These are phyloP conservation scores for Umbellularia californica DNA, from an alignment of 164 flowering plant genomes.

Conservation along the genomic window DNA sequence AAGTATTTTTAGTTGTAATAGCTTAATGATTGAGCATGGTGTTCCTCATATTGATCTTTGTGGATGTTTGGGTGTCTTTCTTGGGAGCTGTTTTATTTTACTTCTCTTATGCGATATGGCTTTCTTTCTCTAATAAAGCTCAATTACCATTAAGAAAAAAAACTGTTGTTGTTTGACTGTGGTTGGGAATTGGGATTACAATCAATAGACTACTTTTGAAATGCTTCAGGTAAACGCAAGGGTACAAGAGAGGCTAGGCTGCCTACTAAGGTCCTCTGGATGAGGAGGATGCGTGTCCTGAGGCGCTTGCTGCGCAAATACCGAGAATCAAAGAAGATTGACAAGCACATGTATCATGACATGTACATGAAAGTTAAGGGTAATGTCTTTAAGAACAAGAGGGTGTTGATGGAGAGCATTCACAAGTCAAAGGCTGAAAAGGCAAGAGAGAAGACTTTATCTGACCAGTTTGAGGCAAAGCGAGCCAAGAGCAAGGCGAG, in stretches of 20 bases:
- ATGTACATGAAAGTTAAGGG: conserved; percentile 38
- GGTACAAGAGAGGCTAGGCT: conserved; percentile 39
- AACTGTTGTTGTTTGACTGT: too few species aligned
- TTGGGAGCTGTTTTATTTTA: too few species aligned
- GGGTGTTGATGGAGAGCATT: conserved; percentile 34
- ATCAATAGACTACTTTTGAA: neutral
- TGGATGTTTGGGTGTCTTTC: too few species aligned
- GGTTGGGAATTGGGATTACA: neutral
- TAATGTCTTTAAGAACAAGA: conserved; percentile 36
- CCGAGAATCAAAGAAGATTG: conserved; percentile 27
- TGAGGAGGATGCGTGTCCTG: conserved; percentile 33
- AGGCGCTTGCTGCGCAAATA: conserved; percentile 31
- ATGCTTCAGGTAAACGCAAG: conserved; percentile 21
- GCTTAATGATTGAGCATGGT: too few species aligned
- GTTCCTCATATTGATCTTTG: too few species aligned
- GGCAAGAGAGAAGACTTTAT: conserved; percentile 24
- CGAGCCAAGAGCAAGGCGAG: conserved; percentile 20
- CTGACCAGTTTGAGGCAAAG: conserved; percentile 28
- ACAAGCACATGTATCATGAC: conserved; percentile 31
- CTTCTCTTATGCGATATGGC: too few species aligned
- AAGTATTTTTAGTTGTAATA: neutral
- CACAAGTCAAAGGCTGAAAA: conserved; percentile 32
- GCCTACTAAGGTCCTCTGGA: conserved; percentile 32
- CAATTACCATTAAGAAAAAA: too few species aligned
- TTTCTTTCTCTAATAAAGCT: too few species aligned